Conservation (phyloP, 2,329 filamentous ascomycete genomes). For the Neurospora sp. region DNA sequence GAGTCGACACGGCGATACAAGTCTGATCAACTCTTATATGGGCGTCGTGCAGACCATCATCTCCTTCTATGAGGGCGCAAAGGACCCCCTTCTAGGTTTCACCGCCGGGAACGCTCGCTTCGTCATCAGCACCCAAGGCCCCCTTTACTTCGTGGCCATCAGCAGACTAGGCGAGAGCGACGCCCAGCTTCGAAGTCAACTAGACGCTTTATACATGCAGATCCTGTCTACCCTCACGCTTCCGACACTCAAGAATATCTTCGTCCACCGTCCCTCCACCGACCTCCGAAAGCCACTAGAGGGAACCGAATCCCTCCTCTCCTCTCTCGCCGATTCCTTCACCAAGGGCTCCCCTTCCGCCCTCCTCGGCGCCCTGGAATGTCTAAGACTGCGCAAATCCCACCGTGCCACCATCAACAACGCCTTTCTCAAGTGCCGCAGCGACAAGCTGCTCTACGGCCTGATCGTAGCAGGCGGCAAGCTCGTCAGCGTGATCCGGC, state of each 20-base stretch:
- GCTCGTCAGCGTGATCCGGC: constrained; percentile 88
- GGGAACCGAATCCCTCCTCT: constrained; percentile 83
- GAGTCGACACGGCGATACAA: constrained; percentile 85
- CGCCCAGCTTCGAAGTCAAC: constrained; percentile 71
- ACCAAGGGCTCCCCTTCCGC: constrained; percentile 85
- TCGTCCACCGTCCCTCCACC: constrained; percentile 82
- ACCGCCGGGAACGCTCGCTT: constrained; percentile 81
- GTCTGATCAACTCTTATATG: constrained; percentile 85
- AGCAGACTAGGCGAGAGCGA: constrained; percentile 90
- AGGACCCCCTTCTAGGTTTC: constrained; percentile 72
- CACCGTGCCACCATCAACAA: constrained; percentile 82
- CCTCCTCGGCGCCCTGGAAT: constrained; percentile 82
- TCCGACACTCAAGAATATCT: constrained; percentile 76
- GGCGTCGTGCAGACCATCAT: constrained; percentile 96
- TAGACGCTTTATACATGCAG: constrained; percentile 96
- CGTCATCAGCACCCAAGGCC: constrained; percentile 73
- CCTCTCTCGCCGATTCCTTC: constrained; percentile 88
- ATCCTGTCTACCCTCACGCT: constrained; percentile 91
- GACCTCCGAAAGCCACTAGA: constrained; percentile 83
- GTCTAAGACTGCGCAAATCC: constrained; percentile 80
- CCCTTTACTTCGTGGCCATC: constrained; percentile 87
- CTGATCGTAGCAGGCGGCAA: constrained; percentile 86
- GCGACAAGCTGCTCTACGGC: constrained; percentile 77
- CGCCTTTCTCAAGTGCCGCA: constrained; percentile 67
- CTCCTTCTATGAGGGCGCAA: constrained; percentile 80